phyloP scores from a whole-genome alignment of 2,329 filamentous ascomycete species.

The Phoma sp. region DNA sequence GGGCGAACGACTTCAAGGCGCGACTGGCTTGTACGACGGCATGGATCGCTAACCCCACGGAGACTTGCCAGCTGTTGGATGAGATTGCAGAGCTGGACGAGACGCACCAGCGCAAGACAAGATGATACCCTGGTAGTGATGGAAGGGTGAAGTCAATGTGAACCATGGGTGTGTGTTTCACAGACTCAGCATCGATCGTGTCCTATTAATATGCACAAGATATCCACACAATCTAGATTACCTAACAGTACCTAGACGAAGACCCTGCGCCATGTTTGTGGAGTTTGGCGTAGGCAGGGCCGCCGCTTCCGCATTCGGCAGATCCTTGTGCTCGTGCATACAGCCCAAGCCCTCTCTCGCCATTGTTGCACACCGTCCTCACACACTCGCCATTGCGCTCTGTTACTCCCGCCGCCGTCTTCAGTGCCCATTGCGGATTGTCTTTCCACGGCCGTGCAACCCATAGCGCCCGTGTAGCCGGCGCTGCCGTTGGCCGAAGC shows the following conservation, averaged over 20 bases:
- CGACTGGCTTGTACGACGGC: constrained; percentile 90
- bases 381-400: neutral
- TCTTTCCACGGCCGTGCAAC: constrained; percentile 5
- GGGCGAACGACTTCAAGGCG: constrained; percentile 95
- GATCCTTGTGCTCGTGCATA: constrained; percentile 7
- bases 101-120: constrained; percentile 48
- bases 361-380: constrained; percentile 8
- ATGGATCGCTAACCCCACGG: constrained; percentile 91
- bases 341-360: constrained; percentile 3
- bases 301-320: constrained; percentile 22
- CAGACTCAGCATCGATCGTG: constrained; percentile 11
- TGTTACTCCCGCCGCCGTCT: neutral
- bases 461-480: neutral
- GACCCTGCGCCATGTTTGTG: constrained; percentile 15
- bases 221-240: constrained; percentile 9
- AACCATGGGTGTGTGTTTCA: constrained; percentile 1
- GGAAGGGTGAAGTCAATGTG: neutral
- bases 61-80: constrained; percentile 89
- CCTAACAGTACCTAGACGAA: neutral
- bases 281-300: constrained; percentile 15
- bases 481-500: constrained; percentile 7
- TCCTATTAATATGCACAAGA: constrained; percentile 11
- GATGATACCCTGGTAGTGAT: constrained; percentile 17
- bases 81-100: constrained; percentile 66
- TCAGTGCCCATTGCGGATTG: neutral